Conservation (phyloP, 805 yeast species). For the Yarrowia deformans region DNA sequence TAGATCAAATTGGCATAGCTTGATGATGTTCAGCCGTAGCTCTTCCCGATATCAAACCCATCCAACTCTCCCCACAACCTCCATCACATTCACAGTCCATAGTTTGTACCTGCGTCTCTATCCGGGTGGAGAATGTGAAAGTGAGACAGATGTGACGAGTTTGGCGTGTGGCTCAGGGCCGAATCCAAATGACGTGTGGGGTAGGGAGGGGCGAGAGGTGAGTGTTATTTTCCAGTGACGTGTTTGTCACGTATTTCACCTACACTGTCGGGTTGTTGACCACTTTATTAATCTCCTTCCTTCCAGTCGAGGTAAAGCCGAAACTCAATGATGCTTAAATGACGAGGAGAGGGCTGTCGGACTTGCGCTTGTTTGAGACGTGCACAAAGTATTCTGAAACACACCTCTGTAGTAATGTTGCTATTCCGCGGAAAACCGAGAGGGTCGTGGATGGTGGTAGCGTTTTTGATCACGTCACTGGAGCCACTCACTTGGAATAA, state of each 20-base stretch:
- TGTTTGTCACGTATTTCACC: not conserved
- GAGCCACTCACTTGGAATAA: too few species aligned
- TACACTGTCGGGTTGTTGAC: too few species aligned
- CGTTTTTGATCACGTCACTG: too few species aligned
- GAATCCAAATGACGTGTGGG: conserved; percentile 9
- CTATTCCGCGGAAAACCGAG: too few species aligned
- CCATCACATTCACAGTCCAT: not conserved
- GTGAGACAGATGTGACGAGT: not conserved
- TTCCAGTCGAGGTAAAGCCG: not conserved
- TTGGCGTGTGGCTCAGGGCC: not conserved
- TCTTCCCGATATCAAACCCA: too few species aligned
- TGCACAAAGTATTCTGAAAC: too few species aligned
- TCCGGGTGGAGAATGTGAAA: conserved; percentile 22
- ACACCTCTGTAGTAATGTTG: too few species aligned
- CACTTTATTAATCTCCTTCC: not conserved
- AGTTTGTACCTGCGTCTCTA: conserved; percentile 14
- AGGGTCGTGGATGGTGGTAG: too few species aligned
- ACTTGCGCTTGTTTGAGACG: not conserved
- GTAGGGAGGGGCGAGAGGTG: conserved; percentile 6
- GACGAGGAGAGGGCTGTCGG: not conserved
- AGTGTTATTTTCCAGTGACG: too few species aligned
- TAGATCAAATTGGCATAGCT: too few species aligned
- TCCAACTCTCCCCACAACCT: too few species aligned
- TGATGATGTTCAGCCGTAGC: too few species aligned
- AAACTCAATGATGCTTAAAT: not conserved